These are phyloP conservation scores for Pochonia chlamydosporia DNA, from an alignment of 2,329 filamentous ascomycete genomes.

Conservation along the genomic window DNA sequence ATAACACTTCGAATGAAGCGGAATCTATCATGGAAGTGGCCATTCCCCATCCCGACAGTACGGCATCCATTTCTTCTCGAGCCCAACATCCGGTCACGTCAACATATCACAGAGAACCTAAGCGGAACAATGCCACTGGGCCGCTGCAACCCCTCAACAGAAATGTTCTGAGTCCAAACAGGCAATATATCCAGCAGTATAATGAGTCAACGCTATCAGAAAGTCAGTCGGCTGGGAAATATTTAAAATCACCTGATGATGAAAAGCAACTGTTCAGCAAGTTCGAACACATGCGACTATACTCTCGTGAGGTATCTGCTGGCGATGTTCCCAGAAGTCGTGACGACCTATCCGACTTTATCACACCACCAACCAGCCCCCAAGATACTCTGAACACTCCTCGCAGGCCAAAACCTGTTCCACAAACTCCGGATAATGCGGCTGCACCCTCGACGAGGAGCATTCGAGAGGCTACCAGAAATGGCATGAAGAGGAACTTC, in stretches of 20 bases:
- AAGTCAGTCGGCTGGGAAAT: not conserved
- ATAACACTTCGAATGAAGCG: no score
- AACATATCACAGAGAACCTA: not conserved
- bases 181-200: not conserved
- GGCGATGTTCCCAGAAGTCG: constrained; percentile 1
- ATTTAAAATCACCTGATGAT: not conserved
- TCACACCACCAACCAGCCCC: constrained; percentile 17
- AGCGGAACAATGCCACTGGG: not conserved
- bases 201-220: not conserved
- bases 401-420: constrained; percentile 34
- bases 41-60: not conserved
- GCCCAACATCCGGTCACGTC: not conserved
- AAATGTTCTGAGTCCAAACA: not conserved
- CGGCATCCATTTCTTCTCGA: not conserved
- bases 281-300: not conserved
- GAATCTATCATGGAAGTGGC: no score
- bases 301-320: not conserved
- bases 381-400: constrained; percentile 22
- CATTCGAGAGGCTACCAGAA: constrained; percentile 51
- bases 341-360: constrained; percentile 5
- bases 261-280: not conserved
- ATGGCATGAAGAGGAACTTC: constrained; percentile 52
- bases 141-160: not conserved
- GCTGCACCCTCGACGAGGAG: no score
- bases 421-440: constrained; percentile 46